These are phyloP conservation scores for Goffeauzyma gilvescens DNA, from an alignment of 768 basidiomycete species.

Conservation along the genomic window DNA sequence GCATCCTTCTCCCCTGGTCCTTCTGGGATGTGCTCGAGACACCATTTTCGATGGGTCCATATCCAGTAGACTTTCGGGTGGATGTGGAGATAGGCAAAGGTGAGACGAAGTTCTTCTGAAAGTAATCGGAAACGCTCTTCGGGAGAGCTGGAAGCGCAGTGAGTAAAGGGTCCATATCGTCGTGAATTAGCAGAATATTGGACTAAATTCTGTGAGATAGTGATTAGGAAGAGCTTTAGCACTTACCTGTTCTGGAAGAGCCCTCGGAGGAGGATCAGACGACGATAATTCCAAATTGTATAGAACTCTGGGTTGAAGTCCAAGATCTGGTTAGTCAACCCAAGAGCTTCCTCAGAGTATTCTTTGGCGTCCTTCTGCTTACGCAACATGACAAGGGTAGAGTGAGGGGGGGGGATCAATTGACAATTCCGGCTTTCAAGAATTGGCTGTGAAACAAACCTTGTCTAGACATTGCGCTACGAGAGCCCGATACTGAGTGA, in stretches of 20 bases:
- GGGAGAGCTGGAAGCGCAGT: conserved; percentile 37
- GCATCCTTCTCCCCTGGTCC: conserved; percentile 38
- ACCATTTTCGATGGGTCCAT: conserved; percentile 96
- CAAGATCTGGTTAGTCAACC: conserved; percentile 57
- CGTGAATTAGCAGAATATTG: too few species aligned
- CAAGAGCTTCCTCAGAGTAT: conserved; percentile 54
- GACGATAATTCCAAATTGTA: conserved; percentile 86
- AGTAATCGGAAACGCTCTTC: conserved; percentile 48
- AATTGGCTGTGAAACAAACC: conserved; percentile 7
- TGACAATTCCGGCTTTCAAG: background rate
- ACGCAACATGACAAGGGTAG: background rate
- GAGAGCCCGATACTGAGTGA: conserved; percentile 54
- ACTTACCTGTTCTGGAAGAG: conserved; percentile 50
- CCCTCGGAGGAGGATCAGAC: conserved; percentile 54
- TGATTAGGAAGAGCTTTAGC: too few species aligned
- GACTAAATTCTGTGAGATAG: too few species aligned
- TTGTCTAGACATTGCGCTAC: conserved; percentile 42
- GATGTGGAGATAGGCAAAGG: conserved; percentile 55
- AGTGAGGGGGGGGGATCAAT: background rate
- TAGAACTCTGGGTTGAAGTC: conserved; percentile 86
- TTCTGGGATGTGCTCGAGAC: conserved; percentile 64
- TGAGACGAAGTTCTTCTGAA: conserved; percentile 56
- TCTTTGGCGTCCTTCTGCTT: conserved; percentile 50
- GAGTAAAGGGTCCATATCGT: background rate
- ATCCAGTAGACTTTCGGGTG: conserved; percentile 97